phyloP scores from a whole-genome alignment of 495 filamentous ascomycete species.

The Xylaria castorea region DNA sequence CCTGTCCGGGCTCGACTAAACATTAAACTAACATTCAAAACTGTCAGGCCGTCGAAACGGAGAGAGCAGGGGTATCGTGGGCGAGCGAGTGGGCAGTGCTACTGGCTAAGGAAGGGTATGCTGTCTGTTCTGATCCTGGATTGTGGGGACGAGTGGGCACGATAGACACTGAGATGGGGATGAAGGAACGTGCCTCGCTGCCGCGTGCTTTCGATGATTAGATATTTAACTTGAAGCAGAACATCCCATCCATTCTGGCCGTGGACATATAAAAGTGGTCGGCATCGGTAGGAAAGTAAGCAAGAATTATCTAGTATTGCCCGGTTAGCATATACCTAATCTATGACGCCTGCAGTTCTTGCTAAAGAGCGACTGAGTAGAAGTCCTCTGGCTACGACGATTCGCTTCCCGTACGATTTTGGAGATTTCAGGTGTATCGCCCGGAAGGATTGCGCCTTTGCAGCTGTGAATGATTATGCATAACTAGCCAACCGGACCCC shows the following conservation, averaged over 20 bases:
- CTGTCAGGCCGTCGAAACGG: constrained; percentile 6
- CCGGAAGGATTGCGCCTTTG: constrained; percentile 14
- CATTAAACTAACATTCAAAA: not conserved
- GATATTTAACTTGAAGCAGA: not conserved
- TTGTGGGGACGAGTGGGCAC: constrained; percentile 15
- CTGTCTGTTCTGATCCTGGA: not conserved
- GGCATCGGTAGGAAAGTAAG: not conserved
- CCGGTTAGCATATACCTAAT: not conserved
- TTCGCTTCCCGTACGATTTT: not conserved
- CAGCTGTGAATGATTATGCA: not conserved
- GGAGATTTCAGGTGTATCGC: constrained; percentile 10
- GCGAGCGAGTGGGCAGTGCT: not conserved
- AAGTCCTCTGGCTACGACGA: not conserved
- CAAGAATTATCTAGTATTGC: not conserved
- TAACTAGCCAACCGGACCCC: not conserved
- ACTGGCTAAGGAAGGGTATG: constrained; percentile 8
- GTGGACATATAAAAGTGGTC: not conserved
- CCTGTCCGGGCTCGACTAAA: not conserved
- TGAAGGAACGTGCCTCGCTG: not conserved
- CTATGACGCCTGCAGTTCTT: not conserved
- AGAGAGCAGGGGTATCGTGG: constrained; percentile 17
- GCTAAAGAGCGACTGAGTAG: not conserved
- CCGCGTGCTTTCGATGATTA: constrained; percentile 4
- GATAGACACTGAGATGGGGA: not conserved
- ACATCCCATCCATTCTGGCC: not conserved